Evolutionary conservation across 306 rosid species (phyloP).

Genomic region (Albizia julibrissin): DNA sequence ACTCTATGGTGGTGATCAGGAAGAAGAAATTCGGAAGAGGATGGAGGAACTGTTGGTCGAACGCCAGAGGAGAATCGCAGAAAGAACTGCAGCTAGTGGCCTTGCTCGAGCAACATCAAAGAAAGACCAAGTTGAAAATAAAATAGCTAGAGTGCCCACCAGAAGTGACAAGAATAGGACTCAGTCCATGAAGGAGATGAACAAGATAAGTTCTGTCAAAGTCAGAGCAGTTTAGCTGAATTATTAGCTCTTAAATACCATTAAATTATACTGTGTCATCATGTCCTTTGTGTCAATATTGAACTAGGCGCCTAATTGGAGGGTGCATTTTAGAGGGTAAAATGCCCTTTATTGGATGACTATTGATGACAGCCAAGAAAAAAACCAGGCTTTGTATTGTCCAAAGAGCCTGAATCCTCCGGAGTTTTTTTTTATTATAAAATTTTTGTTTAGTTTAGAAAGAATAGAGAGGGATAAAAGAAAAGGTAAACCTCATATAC

Average conservation of each 20-base stretch:
- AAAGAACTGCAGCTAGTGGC: slow-evolving; percentile 58
- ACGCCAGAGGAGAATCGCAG: slow-evolving; percentile 69
- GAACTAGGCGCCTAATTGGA: slow-evolving; percentile 20
- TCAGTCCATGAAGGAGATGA: slow-evolving; percentile 42
- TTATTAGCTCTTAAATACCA: slow-evolving; percentile 5
- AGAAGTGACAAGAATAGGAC: slow-evolving; percentile 47
- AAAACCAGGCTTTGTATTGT: no score
- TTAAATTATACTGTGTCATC: background rate
- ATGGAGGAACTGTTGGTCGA: slow-evolving; percentile 54
- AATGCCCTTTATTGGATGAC: no score
- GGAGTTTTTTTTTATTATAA: no score
- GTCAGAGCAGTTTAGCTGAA: slow-evolving; percentile 43
- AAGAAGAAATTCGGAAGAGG: slow-evolving; percentile 63
- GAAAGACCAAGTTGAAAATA: slow-evolving; percentile 42
- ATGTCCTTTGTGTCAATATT: slow-evolving; percentile 22
- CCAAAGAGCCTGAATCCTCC: no score
- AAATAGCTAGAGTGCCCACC: slow-evolving; percentile 38
- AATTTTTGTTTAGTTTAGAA: no score
- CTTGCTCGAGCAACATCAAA: slow-evolving; percentile 33
- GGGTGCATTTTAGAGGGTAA: no score
- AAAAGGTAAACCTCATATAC: no score
- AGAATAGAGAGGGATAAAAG: no score
- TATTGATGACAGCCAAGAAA: no score
- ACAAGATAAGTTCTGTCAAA: slow-evolving; percentile 45
- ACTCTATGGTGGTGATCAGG: slow-evolving; percentile 42